Conservation (phyloP, 164 flowering plant genomes). For the Vitis riparia region DNA sequence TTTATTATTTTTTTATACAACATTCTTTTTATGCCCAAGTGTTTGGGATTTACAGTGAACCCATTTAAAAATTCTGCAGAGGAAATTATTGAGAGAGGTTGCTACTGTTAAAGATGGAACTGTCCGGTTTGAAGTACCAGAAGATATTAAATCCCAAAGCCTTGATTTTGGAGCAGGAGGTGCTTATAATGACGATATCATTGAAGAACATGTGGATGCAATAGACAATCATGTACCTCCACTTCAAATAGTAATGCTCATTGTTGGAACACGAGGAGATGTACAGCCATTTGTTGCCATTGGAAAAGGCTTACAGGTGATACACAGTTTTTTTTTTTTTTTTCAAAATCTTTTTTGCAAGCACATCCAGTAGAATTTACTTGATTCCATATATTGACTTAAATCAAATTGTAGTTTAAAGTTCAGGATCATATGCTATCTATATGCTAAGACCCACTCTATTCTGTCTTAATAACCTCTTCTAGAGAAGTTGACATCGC, state of each 20-base stretch:
- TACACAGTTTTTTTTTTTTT: not conserved
- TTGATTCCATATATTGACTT: not conserved
- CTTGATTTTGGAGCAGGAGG: constrained; percentile 37
- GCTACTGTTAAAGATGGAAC: constrained; percentile 45
- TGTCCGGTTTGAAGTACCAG: constrained; percentile 50
- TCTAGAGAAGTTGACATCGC: too few relatives aligned
- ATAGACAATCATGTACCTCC: constrained; percentile 34
- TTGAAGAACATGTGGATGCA: constrained; percentile 15
- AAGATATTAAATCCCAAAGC: constrained; percentile 29
- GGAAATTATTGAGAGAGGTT: constrained; percentile 33
- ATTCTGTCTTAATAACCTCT: too few relatives aligned
- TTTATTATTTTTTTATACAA: too few relatives aligned
- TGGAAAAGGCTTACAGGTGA: constrained; percentile 60
- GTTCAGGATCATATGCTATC: not conserved
- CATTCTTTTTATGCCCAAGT: not conserved
- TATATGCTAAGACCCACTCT: too few relatives aligned
- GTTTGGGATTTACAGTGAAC: not conserved
- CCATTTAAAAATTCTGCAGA: constrained; percentile 23
- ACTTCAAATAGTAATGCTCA: constrained; percentile 59
- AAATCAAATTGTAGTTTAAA: too few relatives aligned
- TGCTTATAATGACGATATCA: constrained; percentile 17
- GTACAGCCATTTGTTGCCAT: constrained; percentile 70
- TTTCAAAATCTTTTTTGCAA: not conserved
- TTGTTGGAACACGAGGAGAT: constrained; percentile 70
- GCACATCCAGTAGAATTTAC: not conserved